These are phyloP conservation scores for Geotrichum candidum DNA, from an alignment of 1,139 yeast species.

Conservation along the genomic window DNA sequence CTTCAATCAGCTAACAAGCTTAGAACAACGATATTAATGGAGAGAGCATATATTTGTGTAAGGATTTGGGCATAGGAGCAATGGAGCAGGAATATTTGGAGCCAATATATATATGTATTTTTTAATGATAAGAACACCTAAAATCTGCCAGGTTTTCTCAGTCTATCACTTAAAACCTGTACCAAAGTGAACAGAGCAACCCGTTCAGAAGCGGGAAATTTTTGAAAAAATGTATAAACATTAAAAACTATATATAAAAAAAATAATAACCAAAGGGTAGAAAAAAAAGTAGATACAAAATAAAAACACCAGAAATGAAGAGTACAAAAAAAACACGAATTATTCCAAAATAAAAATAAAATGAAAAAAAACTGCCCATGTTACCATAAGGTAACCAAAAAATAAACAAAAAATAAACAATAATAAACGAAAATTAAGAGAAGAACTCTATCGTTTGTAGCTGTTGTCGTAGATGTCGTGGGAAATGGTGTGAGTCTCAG, in stretches of 20 bases:
- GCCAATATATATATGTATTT: no score
- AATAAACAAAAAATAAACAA: no score
- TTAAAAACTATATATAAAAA: not conserved
- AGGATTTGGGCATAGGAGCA: no score
- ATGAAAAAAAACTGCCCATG: not conserved
- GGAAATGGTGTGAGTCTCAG: not conserved
- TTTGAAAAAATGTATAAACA: not conserved
- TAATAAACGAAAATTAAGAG: not conserved
- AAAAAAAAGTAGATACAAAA: not conserved
- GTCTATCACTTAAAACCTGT: no score
- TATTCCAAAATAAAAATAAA: not conserved
- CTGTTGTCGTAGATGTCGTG: slow-evolving; percentile 7
- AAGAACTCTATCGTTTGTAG: slow-evolving; percentile 2
- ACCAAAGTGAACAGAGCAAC: no score
- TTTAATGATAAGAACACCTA: no score
- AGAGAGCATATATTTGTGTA: no score
- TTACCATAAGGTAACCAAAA: not conserved
- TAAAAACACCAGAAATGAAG: not conserved
- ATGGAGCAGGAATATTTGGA: no score
- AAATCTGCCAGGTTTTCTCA: no score
- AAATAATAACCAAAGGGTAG: not conserved
- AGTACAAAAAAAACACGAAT: not conserved
- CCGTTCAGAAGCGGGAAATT: not conserved
- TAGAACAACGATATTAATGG: not conserved
- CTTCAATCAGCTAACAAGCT: not conserved